These are phyloP conservation scores for Didymella arachidicola DNA, from an alignment of 2,329 filamentous ascomycete species.

Conservation along the genomic window DNA sequence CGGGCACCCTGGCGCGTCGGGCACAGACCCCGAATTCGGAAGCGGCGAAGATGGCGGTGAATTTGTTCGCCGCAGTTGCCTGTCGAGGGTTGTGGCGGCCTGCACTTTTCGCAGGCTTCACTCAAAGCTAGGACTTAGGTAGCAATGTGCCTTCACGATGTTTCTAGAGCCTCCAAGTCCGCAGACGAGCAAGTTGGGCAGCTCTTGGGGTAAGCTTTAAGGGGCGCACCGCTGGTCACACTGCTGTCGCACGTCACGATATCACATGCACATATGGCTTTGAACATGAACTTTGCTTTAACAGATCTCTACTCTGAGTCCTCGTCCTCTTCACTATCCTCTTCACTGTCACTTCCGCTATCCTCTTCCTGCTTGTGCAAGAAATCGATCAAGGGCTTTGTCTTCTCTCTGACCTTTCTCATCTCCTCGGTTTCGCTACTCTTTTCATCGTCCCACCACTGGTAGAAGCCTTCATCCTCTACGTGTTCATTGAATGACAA, in stretches of 20 bases:
- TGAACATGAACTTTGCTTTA: neutral
- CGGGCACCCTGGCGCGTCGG: conserved; percentile 15
- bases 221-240: conserved; percentile 4
- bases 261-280: conserved; percentile 4
- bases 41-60: conserved; percentile 25
- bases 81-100: conserved; percentile 17
- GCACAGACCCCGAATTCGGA: conserved; percentile 22
- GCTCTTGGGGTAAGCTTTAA: neutral
- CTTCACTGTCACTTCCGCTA: conserved; percentile 69
- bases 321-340: conserved; percentile 61
- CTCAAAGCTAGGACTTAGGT: neutral
- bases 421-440: conserved; percentile 73
- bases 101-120: conserved; percentile 5
- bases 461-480: conserved; percentile 85
- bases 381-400: conserved; percentile 76
- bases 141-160: conserved; percentile 1
- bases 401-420: conserved; percentile 74
- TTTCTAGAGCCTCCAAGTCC: neutral
- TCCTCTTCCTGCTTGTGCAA: conserved; percentile 74
- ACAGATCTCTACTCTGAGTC: conserved; percentile 41
- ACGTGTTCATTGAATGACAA: conserved; percentile 84
- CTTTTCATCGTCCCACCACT: conserved; percentile 84
- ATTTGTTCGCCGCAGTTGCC: conserved; percentile 29
- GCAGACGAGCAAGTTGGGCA: neutral
- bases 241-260: conserved; percentile 8